These are phyloP conservation scores for Claviceps sp. DNA, from an alignment of 2,329 filamentous ascomycete genomes.

Conservation along the genomic window DNA sequence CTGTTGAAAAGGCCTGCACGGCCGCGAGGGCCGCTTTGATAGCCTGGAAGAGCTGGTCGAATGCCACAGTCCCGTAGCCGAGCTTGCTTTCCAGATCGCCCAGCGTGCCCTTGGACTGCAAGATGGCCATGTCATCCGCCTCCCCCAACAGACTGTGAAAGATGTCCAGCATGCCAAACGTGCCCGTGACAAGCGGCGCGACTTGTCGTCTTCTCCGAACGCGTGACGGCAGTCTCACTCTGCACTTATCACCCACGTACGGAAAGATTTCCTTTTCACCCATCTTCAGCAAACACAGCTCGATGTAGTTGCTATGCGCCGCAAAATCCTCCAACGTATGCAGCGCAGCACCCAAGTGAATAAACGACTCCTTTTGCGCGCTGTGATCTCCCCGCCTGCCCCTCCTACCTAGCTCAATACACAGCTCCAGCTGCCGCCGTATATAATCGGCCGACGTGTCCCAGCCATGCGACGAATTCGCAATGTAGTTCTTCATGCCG, in stretches of 20 bases:
- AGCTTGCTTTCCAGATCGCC: conserved; percentile 64
- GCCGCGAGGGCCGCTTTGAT: conserved; percentile 14
- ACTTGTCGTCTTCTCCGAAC: conserved; percentile 34
- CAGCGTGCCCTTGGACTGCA: conserved; percentile 44
- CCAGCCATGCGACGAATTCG: conserved; percentile 61
- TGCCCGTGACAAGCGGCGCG: conserved; percentile 54
- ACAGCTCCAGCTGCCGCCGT: conserved; percentile 51
- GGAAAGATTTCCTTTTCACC: conserved; percentile 55
- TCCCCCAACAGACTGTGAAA: conserved; percentile 53
- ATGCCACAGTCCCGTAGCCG: conserved; percentile 34
- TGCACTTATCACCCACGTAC: conserved; percentile 13
- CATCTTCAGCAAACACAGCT: conserved; percentile 56
- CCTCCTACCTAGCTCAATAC: conserved; percentile 56
- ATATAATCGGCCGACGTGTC: conserved; percentile 76
- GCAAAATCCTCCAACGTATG: conserved; percentile 54
- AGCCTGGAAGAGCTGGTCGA: conserved; percentile 17
- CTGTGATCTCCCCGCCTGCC: conserved; percentile 47
- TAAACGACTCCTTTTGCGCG: conserved; percentile 51
- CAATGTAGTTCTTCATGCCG: conserved; percentile 95
- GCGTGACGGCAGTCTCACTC: conserved; percentile 36
- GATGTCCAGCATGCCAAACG: conserved; percentile 45
- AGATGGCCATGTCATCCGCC: conserved; percentile 30
- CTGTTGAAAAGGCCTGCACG: conserved; percentile 12
- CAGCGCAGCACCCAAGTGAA: conserved; percentile 56
- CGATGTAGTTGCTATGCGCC: conserved; percentile 66